A percentile compares a stretch with the other conserved stretches of the same genome.
Conservation (phyloP, 1,284 basidiomycete genomes). For the Cutaneotrichosporon dermatis region DNA sequence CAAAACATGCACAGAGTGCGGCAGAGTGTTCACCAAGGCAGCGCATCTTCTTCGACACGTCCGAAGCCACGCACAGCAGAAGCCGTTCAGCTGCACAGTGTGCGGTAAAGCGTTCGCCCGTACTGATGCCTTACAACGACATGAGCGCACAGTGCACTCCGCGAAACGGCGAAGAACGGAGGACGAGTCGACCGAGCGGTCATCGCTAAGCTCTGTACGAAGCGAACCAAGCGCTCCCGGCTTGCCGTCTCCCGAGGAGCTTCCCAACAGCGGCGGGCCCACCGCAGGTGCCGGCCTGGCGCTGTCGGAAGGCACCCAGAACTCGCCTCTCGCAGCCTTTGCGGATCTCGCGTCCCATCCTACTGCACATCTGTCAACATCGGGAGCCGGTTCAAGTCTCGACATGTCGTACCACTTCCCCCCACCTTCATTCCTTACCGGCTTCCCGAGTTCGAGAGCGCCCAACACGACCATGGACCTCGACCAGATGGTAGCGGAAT, state of each 20-base stretch:
- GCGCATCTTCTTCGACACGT: conserved; percentile 12
- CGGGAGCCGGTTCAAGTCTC: too few species aligned
- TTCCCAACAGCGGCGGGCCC: too few species aligned
- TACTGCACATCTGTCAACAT: too few species aligned
- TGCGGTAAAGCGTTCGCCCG: conserved; percentile 10
- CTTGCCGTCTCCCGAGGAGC: too few species aligned
- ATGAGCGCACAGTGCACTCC: conserved; percentile 9
- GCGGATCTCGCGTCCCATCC: too few species aligned
- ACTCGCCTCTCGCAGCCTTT: too few species aligned
- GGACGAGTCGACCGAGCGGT: too few species aligned
- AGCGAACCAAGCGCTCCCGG: too few species aligned
- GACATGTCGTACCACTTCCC: neutral
- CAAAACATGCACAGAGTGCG: conserved; percentile 8
- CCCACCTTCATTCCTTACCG: neutral
- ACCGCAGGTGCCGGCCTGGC: too few species aligned
- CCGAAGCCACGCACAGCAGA: conserved; percentile 8
- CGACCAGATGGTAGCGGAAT: conserved; percentile 7
- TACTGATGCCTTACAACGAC: conserved; percentile 12
- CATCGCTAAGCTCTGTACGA: too few species aligned
- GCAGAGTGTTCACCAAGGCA: conserved; percentile 10
- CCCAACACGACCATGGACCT: neutral
- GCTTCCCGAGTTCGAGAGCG: neutral
- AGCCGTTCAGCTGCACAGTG: conserved; percentile 6
- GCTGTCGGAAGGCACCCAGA: too few species aligned
- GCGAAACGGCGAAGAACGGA: neutral